These are phyloP conservation scores for Russula virescens DNA, from an alignment of 768 basidiomycete species.

Conservation along the genomic window DNA sequence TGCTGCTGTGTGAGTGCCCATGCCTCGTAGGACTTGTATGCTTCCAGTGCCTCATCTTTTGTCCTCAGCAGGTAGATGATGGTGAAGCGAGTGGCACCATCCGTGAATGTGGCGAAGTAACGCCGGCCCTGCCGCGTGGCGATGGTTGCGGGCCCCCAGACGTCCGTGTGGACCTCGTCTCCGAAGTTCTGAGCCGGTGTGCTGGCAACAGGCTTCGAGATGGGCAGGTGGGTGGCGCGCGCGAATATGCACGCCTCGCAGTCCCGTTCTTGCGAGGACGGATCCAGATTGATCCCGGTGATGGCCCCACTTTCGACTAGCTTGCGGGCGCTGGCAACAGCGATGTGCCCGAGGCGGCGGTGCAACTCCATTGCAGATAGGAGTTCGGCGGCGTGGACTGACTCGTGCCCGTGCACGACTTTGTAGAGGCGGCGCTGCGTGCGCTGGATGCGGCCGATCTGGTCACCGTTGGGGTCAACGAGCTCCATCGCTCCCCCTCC, in stretches of 20 bases:
- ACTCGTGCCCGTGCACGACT: neutral
- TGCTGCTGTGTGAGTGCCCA: neutral
- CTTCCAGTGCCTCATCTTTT: neutral
- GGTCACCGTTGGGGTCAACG: too few relatives aligned
- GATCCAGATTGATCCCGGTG: neutral
- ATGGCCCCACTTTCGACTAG: too few relatives aligned
- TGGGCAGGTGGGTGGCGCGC: neutral
- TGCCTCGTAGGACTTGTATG: neutral
- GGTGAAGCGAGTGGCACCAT: too few relatives aligned
- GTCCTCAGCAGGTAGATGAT: neutral
- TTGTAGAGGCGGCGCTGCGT: neutral
- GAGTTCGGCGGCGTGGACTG: neutral
- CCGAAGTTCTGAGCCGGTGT: neutral
- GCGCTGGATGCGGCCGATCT: neutral
- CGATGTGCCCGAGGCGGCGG: too few relatives aligned
- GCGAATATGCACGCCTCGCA: conserved; percentile 31
- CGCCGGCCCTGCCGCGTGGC: neutral
- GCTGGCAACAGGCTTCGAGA: neutral
- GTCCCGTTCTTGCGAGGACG: conserved; percentile 15
- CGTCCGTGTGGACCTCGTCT: neutral
- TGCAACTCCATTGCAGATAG: too few relatives aligned
- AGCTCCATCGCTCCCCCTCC: too few relatives aligned
- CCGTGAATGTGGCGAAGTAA: too few relatives aligned
- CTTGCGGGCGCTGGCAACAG: too few relatives aligned
- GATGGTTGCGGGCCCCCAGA: neutral